A percentile compares a stretch with the other conserved stretches of the same genome.
Evolutionary conservation across 1,139 yeast species (phyloP).

Genomic region (Geotrichum histeridarum): DNA sequence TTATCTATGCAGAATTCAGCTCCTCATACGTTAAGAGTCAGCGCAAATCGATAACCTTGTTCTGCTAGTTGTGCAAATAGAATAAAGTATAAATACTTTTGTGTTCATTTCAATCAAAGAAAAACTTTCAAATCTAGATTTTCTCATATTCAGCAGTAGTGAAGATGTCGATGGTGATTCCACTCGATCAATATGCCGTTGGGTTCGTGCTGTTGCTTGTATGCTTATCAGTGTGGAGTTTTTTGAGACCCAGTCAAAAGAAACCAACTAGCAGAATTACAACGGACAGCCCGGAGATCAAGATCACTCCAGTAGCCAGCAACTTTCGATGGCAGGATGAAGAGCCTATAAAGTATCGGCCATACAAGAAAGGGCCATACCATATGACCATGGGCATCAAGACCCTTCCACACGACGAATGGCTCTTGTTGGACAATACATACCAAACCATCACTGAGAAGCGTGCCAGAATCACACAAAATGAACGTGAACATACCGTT

Average conservation of each 20-base stretch:
- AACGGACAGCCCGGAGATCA: background rate
- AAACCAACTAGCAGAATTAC: too few relatives aligned
- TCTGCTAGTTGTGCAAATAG: too few relatives aligned
- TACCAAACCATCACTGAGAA: slow-evolving; percentile 46
- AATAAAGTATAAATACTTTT: too few relatives aligned
- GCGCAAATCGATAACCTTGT: background rate
- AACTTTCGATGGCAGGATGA: slow-evolving; percentile 43
- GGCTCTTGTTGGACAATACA: slow-evolving; percentile 63
- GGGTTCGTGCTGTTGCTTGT: background rate
- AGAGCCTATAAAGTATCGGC: slow-evolving; percentile 52
- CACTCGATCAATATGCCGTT: too few relatives aligned
- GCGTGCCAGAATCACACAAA: slow-evolving; percentile 43
- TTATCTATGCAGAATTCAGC: background rate
- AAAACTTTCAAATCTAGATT: too few relatives aligned
- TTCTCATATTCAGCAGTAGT: too few relatives aligned
- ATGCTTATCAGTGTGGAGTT: background rate
- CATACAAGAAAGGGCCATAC: slow-evolving; percentile 58
- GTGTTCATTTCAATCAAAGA: too few relatives aligned
- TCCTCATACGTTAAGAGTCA: slow-evolving; percentile 4
- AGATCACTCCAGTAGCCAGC: slow-evolving; percentile 7
- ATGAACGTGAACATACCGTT: slow-evolving; percentile 42
- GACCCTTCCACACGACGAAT: slow-evolving; percentile 52
- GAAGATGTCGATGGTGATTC: too few relatives aligned
- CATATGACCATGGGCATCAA: slow-evolving; percentile 66
- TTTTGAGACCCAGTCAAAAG: background rate